A percentile compares a stretch with the other conserved stretches of the same genome.
phyloP scores from a whole-genome alignment of 2,329 filamentous ascomycete species.

The Aquanectria penicillioides region DNA sequence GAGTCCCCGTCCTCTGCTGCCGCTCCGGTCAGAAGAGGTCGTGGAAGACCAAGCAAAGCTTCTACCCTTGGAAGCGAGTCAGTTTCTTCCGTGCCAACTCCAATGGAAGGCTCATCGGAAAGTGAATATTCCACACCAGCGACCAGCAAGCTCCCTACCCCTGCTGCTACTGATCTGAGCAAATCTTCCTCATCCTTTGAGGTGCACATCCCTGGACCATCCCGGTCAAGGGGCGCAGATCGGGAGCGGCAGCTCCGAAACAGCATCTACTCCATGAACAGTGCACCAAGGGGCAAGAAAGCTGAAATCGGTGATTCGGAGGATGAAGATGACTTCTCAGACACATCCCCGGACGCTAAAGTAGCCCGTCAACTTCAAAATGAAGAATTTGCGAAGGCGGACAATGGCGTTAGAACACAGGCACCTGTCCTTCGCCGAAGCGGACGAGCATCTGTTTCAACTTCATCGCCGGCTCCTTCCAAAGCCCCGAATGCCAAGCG shows the following conservation, averaged over 20 bases:
- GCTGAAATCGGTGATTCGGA: slow-evolving; percentile 54
- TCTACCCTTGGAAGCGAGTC: slow-evolving; percentile 40
- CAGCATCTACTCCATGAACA: slow-evolving; percentile 61
- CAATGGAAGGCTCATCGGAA: slow-evolving; percentile 43
- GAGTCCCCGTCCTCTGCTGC: slow-evolving; percentile 10
- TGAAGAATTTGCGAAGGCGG: slow-evolving; percentile 43
- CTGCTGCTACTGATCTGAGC: slow-evolving; percentile 36
- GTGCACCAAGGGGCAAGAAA: slow-evolving; percentile 56
- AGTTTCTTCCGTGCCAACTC: slow-evolving; percentile 46
- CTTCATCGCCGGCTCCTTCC: slow-evolving; percentile 16
- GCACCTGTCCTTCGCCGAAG: slow-evolving; percentile 28
- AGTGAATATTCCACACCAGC: slow-evolving; percentile 49
- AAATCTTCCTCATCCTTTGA: slow-evolving; percentile 41
- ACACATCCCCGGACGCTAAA: slow-evolving; percentile 41
- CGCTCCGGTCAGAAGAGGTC: slow-evolving; percentile 20
- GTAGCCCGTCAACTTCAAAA: slow-evolving; percentile 49
- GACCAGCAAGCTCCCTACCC: slow-evolving; percentile 50
- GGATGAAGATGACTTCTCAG: slow-evolving; percentile 44
- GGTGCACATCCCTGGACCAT: slow-evolving; percentile 41
- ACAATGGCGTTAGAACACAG: neutral
- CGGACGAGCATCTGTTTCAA: slow-evolving; percentile 9
- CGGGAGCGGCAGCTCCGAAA: slow-evolving; percentile 44
- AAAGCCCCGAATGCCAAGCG: slow-evolving; percentile 36
- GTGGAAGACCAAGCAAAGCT: slow-evolving; percentile 31
- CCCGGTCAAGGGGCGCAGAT: slow-evolving; percentile 28